These are phyloP conservation scores for Ananas comosus DNA, from an alignment of 176 grass and related monocot genomes.

Conservation along the genomic window DNA sequence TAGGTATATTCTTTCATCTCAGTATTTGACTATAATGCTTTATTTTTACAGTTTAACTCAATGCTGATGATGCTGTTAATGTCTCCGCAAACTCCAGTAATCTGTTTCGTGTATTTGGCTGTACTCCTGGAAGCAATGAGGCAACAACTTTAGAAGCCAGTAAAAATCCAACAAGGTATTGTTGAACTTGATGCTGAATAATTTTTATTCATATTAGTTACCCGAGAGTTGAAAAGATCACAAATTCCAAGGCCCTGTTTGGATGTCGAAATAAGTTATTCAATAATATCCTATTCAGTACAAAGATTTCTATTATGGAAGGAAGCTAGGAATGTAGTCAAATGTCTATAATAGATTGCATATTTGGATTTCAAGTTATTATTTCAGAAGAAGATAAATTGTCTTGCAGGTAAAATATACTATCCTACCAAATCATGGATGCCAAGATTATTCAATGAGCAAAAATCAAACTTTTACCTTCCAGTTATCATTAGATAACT, in stretches of 20 bases:
- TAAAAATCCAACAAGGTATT: slow-evolving; percentile 68
- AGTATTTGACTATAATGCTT: slow-evolving; percentile 16
- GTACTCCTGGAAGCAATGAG: slow-evolving; percentile 43
- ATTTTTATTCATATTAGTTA: not conserved
- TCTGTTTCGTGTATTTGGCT: slow-evolving; percentile 77
- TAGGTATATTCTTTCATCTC: slow-evolving; percentile 39
- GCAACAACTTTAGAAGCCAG: slow-evolving; percentile 72
- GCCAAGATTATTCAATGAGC: no score
- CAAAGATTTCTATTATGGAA: no score
- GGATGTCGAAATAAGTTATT: not conserved
- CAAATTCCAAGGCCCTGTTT: not conserved
- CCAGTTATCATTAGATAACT: no score
- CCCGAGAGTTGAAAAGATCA: not conserved
- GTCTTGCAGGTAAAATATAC: no score
- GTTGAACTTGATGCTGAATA: not conserved
- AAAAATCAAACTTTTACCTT: no score
- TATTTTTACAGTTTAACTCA: not conserved
- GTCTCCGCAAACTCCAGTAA: slow-evolving; percentile 39
- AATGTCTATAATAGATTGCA: no score
- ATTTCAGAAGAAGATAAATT: no score
- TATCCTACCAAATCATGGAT: no score
- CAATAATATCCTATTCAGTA: not conserved
- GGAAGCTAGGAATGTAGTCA: no score
- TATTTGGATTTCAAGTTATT: no score
- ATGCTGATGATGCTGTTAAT: not conserved